These are phyloP conservation scores for Hemileccinum rubropunctum DNA, from an alignment of 768 basidiomycete species.

Conservation along the genomic window DNA sequence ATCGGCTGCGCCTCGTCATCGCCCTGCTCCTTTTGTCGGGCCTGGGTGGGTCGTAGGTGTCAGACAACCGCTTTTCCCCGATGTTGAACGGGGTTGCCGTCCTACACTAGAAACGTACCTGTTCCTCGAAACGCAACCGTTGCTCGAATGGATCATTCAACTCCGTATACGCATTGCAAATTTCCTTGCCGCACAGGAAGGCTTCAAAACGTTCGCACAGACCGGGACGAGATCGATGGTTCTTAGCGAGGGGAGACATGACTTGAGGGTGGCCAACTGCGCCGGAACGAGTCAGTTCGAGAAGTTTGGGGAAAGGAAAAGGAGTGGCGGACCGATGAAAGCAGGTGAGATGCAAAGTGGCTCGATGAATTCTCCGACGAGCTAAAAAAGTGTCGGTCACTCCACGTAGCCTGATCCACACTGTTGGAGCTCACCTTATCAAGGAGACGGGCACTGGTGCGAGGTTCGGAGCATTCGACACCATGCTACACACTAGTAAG, in stretches of 20 bases:
- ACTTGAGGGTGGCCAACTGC: slow-evolving; percentile 97
- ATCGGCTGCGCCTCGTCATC: slow-evolving; percentile 98
- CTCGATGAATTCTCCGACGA: slow-evolving; percentile 98
- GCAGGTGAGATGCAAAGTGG: slow-evolving; percentile 93
- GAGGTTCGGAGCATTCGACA: slow-evolving; percentile 94
- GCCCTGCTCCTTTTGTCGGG: slow-evolving; percentile 91
- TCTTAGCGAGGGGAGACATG: slow-evolving; percentile 99
- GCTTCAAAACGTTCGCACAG: slow-evolving; percentile 98
- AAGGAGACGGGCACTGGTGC: slow-evolving; percentile 90
- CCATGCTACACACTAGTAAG: slow-evolving; percentile 60
- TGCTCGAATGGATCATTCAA: slow-evolving; percentile 99
- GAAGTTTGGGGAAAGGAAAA: neutral
- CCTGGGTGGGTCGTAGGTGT: slow-evolving; percentile 34
- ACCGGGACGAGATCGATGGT: slow-evolving; percentile 95
- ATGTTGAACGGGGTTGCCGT: too few species aligned
- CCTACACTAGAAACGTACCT: slow-evolving; percentile 40
- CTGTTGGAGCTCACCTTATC: slow-evolving; percentile 66
- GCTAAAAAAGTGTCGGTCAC: slow-evolving; percentile 41
- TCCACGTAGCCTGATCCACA: neutral
- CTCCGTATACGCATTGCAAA: slow-evolving; percentile 99
- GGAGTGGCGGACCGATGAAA: slow-evolving; percentile 70
- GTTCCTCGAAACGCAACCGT: slow-evolving; percentile 92
- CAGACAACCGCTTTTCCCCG: neutral
- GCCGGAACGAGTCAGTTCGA: slow-evolving; percentile 1
- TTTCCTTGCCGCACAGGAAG: slow-evolving; percentile 97